Base-by-base conservation (phyloP, 2,329 filamentous ascomycete species). In the Ascochyta koolunga region DNA sequence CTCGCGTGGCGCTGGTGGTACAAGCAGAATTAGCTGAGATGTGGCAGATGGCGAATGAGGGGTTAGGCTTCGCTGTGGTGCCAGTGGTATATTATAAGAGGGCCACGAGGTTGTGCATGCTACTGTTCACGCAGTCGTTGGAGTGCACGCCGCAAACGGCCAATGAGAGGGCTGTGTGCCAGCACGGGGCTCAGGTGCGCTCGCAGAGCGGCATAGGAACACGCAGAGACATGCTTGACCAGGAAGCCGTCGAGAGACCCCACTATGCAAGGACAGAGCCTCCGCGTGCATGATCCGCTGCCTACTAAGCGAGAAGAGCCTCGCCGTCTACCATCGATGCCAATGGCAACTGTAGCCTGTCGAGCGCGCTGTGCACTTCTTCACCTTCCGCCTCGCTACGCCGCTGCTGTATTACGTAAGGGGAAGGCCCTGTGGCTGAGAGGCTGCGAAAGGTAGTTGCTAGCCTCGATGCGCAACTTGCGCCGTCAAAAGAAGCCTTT, bases 71-170 rank as follows among this genome's bases (percentile, higher is more conserved):
- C 53, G 56, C 38, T 50, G 54, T 50, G 59, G 58, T 52, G 61
- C 61, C 56, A 62, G 51, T 55, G 62, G 52, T 50, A 66, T 60
- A 62, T 68, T 63, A 58, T 61, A 55, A 67, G 65, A 66, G 57
- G 68, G 64, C 67, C 67, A 70, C 70, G 69, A 73, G 67, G 67
- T 61, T 58, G 53, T 68, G 70, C 69, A 69, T 66, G 60, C 58
- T 66, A 67, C 64, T 62, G 60, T 68, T 69, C 54, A 61, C 50
- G 33, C 47, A 42, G 52, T 67, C 52, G 55, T 63, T 50, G 47
- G 47, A 54, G 29, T 16, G 48, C 45, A 48, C 59, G 37, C 46
- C 38, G 37, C 37, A 50, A 47, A 50, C 60, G 67, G 56, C 65
- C 62, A 68, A 68, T 68, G 59, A 54, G 62, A 57, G 46, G 37